A percentile compares a stretch with the other conserved stretches of the same genome.
phyloP scores from a whole-genome alignment of 768 basidiomycete genomes.

The Rhizopogon vulgaris region DNA sequence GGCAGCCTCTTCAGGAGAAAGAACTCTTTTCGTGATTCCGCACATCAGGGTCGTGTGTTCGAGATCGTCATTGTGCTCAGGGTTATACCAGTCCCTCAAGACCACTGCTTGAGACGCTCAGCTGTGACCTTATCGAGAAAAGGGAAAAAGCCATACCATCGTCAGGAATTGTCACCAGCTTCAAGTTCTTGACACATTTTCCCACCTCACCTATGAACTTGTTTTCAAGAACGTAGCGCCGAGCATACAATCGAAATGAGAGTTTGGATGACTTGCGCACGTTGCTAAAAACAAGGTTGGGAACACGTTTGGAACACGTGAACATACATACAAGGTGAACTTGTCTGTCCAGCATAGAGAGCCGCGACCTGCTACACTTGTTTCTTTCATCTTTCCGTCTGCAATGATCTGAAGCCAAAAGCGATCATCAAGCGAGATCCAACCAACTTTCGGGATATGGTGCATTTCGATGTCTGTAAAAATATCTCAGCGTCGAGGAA shows the following conservation, averaged over 20 bases:
- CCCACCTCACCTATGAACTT: background rate
- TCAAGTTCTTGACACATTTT: background rate
- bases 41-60: background rate
- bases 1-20: background rate
- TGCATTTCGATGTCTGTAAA: background rate
- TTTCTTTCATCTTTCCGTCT: background rate
- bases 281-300: background rate
- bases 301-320: background rate
- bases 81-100: background rate
- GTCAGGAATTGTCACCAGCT: background rate
- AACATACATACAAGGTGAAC: background rate
- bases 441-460: background rate
- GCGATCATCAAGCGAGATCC: background rate
- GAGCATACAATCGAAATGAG: background rate
- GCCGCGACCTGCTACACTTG: background rate
- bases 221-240: background rate
- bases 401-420: background rate
- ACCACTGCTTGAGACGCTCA: background rate
- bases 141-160: background rate
- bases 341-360: background rate
- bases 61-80: background rate
- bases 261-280: background rate
- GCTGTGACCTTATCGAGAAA: background rate
- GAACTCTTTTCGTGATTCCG: background rate
- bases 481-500: background rate